Evolutionary conservation across 352 stramenopile genomes (phyloP).

Genomic region (Phytophthora crassamura): DNA sequence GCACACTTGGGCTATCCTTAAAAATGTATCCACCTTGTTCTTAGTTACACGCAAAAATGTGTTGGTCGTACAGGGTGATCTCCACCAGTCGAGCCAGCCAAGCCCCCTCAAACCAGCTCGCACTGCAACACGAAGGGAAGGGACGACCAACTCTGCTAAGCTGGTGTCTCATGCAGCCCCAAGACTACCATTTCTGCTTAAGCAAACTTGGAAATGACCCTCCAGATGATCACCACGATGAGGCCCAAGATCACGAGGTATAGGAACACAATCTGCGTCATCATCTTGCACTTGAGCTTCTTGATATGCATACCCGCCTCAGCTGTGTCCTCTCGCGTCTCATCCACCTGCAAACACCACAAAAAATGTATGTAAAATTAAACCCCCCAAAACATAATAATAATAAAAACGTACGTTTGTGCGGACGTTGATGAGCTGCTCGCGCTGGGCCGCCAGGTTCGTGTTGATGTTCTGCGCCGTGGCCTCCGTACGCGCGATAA

Average conservation of each 20-base stretch:
- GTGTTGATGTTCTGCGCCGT: constrained; percentile 73
- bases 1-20: constrained; percentile 9
- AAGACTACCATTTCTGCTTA: constrained; percentile 16
- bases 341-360: constrained; percentile 50
- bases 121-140: no score
- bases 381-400: not conserved
- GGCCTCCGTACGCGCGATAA: constrained; percentile 75
- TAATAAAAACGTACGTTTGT: constrained; percentile 57
- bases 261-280: constrained; percentile 74
- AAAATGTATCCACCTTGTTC: constrained; percentile 41
- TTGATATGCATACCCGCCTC: constrained; percentile 73
- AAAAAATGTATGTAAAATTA: constrained; percentile 1
- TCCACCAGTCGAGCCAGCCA: constrained; percentile 1
- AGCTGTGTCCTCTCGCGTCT: constrained; percentile 72
- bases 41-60: constrained; percentile 51
- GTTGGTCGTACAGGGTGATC: constrained; percentile 27
- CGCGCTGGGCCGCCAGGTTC: constrained; percentile 71
- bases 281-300: constrained; percentile 86
- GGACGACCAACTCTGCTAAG: no score
- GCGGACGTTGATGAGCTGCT: constrained; percentile 80
- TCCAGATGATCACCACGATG: constrained; percentile 74
- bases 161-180: no score
- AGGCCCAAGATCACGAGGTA: constrained; percentile 86
- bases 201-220: constrained; percentile 69
- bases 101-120: not conserved